Evolutionary conservation across 164 flowering plant species (phyloP).

Genomic region (Macadamia tetraphylla): DNA sequence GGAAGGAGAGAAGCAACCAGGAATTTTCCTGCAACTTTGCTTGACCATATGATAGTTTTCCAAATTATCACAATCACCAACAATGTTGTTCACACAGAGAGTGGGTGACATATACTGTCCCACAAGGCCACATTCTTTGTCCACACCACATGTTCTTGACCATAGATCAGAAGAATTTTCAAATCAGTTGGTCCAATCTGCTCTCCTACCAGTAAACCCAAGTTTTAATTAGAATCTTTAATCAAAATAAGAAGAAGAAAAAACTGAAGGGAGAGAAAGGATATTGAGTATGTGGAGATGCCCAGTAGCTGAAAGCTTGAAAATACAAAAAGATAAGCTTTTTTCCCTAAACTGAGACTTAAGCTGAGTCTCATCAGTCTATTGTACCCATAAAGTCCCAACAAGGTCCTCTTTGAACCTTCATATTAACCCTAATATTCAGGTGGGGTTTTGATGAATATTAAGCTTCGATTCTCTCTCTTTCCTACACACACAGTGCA

Average conservation of each 20-base stretch:
- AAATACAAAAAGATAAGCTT: conserved; percentile 2
- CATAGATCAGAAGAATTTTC: too few relatives aligned
- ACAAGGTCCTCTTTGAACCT: conserved; percentile 22
- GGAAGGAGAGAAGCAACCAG: too few relatives aligned
- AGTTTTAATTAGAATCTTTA: too few relatives aligned
- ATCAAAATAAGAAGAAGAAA: background rate
- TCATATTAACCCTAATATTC: background rate
- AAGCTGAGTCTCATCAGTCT: conserved; percentile 6
- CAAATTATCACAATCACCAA: too few relatives aligned
- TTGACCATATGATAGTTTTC: too few relatives aligned
- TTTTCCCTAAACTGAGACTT: background rate
- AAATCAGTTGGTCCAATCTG: too few relatives aligned
- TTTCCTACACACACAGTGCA: background rate
- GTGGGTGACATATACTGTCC: too few relatives aligned
- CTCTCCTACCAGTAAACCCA: too few relatives aligned
- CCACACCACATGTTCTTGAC: too few relatives aligned
- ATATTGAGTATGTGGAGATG: background rate
- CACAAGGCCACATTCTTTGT: too few relatives aligned
- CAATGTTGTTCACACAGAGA: too few relatives aligned
- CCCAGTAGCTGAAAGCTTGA: background rate
- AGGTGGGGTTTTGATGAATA: background rate
- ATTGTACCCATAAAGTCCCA: conserved; percentile 9
- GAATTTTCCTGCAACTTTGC: too few relatives aligned
- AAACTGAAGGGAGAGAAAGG: conserved; percentile 1
- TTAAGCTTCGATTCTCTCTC: background rate